These are phyloP conservation scores for Neurospora sp. DNA, from an alignment of 495 filamentous ascomycete genomes.

Conservation along the genomic window DNA sequence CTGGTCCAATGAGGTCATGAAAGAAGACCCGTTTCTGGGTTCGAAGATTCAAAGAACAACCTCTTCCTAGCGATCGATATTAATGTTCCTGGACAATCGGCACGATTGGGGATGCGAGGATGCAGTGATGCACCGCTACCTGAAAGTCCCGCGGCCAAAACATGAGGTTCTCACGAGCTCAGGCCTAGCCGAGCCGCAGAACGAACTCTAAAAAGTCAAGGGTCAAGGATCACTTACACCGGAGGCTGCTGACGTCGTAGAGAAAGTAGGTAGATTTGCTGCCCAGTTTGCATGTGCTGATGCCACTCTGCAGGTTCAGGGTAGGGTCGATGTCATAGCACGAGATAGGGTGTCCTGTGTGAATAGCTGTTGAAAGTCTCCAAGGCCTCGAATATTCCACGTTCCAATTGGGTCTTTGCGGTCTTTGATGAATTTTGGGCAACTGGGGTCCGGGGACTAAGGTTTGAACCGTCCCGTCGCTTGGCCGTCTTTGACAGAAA, in stretches of 20 bases:
- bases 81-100: slow-evolving; percentile 1
- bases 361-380: neutral
- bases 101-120: neutral
- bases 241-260: neutral
- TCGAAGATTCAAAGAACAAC: neutral
- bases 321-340: neutral
- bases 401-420: neutral
- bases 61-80: neutral
- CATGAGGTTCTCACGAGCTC: neutral
- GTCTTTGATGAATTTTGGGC: neutral
- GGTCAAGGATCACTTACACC: neutral
- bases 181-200: neutral
- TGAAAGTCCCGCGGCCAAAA: neutral
- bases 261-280: neutral
- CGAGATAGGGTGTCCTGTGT: neutral
- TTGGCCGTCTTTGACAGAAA: neutral
- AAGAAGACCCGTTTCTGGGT: neutral
- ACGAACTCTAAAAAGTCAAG: neutral
- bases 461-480: neutral
- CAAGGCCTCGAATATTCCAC: neutral
- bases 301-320: neutral
- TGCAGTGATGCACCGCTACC: neutral
- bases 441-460: neutral
- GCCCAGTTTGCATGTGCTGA: neutral
- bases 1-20: slow-evolving; percentile 15